These are phyloP conservation scores for Asterochloris sp. DNA, from an alignment of 139 green algal species.

Conservation along the genomic window DNA sequence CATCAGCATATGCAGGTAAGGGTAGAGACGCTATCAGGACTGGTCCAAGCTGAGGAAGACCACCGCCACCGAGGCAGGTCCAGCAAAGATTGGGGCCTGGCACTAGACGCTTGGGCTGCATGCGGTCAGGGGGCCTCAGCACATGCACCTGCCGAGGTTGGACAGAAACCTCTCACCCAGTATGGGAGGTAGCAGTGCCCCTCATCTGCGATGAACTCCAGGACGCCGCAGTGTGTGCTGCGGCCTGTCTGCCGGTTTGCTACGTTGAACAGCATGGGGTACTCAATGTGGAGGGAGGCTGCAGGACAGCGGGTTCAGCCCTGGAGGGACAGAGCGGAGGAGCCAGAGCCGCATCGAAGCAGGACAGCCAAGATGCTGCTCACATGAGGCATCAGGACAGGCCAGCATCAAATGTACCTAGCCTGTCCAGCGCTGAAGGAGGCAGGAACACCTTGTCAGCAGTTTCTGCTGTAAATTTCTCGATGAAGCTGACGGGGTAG, in stretches of 20 bases:
- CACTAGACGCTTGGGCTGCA: no score
- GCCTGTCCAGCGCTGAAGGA: constrained; percentile 87
- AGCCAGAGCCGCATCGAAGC: not conserved
- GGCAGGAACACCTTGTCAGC: constrained; percentile 97
- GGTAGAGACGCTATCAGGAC: no score
- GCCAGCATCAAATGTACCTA: constrained; percentile 53
- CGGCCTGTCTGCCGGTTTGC: constrained; percentile 61
- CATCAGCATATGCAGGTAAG: no score
- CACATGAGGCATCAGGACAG: not conserved
- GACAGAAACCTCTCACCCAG: constrained; percentile 61
- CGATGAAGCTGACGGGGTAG: constrained; percentile 95
- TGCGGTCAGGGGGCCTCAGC: not conserved
- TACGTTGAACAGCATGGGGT: constrained; percentile 98
- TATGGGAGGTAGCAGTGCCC: constrained; percentile 95
- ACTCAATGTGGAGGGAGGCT: constrained; percentile 95
- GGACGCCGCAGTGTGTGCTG: constrained; percentile 92
- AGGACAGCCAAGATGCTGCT: not conserved
- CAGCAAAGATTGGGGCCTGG: no score
- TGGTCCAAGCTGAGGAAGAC: no score
- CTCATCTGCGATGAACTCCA: constrained; percentile 98
- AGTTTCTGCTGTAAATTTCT: constrained; percentile 83
- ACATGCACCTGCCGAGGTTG: not conserved
- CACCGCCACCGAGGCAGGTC: not conserved
- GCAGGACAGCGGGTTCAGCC: constrained; percentile 3
- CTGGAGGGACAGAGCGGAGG: not conserved